A percentile compares a stretch with the other conserved stretches of the same genome.
Evolutionary conservation across 2,329 filamentous ascomycete genomes (phyloP).

Genomic region (Beauveria brongniartii): DNA sequence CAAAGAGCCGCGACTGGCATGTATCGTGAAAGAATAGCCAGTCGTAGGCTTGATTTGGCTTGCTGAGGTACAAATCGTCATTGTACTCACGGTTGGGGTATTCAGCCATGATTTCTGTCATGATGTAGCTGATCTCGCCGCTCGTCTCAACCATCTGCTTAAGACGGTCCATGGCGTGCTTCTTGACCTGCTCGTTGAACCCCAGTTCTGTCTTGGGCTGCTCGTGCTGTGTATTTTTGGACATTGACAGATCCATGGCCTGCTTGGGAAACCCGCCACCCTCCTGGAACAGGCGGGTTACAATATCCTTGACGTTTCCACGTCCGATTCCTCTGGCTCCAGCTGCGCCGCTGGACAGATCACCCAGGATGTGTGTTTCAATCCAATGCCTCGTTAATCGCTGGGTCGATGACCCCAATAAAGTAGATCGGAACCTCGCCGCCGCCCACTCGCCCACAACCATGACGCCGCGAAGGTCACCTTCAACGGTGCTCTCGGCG

Average conservation of each 20-base stretch:
- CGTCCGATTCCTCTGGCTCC: constrained; percentile 64
- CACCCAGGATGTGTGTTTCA: constrained; percentile 60
- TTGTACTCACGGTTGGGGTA: constrained; percentile 87
- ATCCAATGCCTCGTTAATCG: constrained; percentile 68
- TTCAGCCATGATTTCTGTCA: constrained; percentile 75
- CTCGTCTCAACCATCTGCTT: constrained; percentile 71
- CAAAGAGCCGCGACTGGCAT: constrained; percentile 69
- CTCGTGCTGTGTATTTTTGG: constrained; percentile 41
- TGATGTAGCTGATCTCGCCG: constrained; percentile 69
- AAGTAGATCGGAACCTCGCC: constrained; percentile 51
- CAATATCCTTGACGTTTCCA: constrained; percentile 65
- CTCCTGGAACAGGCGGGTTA: constrained; percentile 69
- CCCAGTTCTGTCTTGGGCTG: constrained; percentile 55
- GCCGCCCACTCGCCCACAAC: constrained; percentile 85
- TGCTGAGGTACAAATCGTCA: constrained; percentile 84
- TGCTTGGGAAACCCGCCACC: constrained; percentile 68
- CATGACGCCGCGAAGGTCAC: constrained; percentile 75
- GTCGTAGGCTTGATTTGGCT: constrained; percentile 81
- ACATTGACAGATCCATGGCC: constrained; percentile 28
- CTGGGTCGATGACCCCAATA: constrained; percentile 27
- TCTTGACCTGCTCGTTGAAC: constrained; percentile 66
- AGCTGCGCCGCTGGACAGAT: constrained; percentile 62
- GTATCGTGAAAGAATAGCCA: constrained; percentile 93
- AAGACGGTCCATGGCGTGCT: constrained; percentile 62
- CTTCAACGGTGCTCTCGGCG: constrained; percentile 58